These are phyloP conservation scores for Fraxinus sp. DNA, from an alignment of 305 asterid genomes.

Conservation along the genomic window DNA sequence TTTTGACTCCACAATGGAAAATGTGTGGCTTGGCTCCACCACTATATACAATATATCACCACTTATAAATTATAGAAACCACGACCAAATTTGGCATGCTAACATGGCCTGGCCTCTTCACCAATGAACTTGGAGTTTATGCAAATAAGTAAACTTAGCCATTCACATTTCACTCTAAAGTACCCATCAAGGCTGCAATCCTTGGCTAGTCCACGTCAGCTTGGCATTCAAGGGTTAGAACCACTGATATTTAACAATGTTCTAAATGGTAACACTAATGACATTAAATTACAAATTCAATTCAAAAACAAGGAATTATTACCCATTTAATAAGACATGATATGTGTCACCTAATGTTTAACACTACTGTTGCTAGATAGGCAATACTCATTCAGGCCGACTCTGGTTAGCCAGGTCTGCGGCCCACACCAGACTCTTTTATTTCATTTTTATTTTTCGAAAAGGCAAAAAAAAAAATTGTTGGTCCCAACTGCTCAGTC, in stretches of 20 bases:
- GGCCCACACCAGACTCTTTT: too few relatives aligned
- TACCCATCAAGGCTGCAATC: not conserved
- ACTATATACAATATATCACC: not conserved
- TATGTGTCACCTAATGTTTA: too few relatives aligned
- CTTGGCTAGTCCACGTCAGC: not conserved
- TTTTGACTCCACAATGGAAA: not conserved
- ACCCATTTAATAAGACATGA: too few relatives aligned
- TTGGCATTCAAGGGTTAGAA: not conserved
- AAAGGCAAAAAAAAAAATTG: too few relatives aligned
- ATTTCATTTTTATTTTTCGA: too few relatives aligned
- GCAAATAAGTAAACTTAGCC: not conserved
- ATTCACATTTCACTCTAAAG: not conserved
- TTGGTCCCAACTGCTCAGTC: too few relatives aligned
- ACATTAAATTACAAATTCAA: not conserved
- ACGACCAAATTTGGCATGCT: not conserved
- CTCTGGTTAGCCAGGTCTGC: too few relatives aligned
- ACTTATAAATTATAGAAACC: too few relatives aligned
- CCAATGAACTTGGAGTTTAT: not conserved
- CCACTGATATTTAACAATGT: too few relatives aligned
- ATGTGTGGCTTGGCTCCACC: not conserved
- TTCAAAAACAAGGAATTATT: not conserved
- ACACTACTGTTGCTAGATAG: too few relatives aligned
- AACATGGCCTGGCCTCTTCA: not conserved
- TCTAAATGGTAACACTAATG: too few relatives aligned
- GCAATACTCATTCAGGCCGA: too few relatives aligned